phyloP scores from a whole-genome alignment of 163 green algal species.

The Scenedesmus sp. region DNA sequence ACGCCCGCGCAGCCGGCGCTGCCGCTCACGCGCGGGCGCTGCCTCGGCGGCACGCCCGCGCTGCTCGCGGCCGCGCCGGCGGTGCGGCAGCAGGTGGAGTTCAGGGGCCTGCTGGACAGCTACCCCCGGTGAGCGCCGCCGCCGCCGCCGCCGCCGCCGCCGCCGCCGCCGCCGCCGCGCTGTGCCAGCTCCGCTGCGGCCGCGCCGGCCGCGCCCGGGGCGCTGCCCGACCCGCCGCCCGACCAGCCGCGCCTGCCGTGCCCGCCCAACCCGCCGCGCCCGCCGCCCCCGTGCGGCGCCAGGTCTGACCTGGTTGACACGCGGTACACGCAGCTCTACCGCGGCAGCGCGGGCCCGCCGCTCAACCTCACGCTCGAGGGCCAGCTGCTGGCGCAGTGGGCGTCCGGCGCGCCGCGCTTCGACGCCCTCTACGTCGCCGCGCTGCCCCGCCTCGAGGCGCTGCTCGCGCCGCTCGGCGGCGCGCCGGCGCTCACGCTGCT shows the following conservation, averaged over 20 bases:
- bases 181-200: too few relatives aligned
- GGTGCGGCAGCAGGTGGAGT: constrained; percentile 42
- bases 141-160: too few relatives aligned
- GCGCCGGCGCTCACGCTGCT: constrained; percentile 61
- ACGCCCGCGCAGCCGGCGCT: constrained; percentile 32
- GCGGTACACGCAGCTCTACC: constrained; percentile 38
- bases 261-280: too few relatives aligned
- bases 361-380: constrained; percentile 65
- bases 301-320: constrained; percentile 31
- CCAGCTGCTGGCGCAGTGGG: constrained; percentile 71
- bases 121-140: constrained; percentile 39
- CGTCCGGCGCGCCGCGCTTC: constrained; percentile 54
- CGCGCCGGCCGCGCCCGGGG: too few relatives aligned
- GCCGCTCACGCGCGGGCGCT: constrained; percentile 31
- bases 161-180: too few relatives aligned
- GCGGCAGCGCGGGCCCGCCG: constrained; percentile 25
- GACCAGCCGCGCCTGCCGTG: not conserved
- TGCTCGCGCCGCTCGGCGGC: constrained; percentile 1
- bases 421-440: constrained; percentile 69
- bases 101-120: constrained; percentile 42
- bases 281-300: not conserved
- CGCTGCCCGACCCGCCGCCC: not conserved
- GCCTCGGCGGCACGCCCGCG: constrained; percentile 47
- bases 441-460: constrained; percentile 27
- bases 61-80: constrained; percentile 53